A percentile compares a stretch with the other conserved stretches of the same genome.
Evolutionary conservation across 371 early-diverging fungal species (phyloP).

Genomic region (Rhizomucor miehei): DNA sequence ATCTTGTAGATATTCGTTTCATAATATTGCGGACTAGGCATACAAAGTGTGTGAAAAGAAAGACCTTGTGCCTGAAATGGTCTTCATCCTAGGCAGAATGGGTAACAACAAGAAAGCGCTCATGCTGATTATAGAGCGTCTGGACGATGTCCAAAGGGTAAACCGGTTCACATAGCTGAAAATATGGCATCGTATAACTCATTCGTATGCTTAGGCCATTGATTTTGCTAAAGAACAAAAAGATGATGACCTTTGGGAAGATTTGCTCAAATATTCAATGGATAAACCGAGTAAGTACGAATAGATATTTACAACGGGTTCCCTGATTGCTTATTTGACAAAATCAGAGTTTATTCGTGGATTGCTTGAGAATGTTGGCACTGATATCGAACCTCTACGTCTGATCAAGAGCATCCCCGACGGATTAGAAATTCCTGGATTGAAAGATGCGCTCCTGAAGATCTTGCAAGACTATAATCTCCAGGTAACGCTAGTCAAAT

Average conservation of each 20-base stretch:
- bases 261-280: conserved; percentile 82
- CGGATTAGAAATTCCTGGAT: conserved; percentile 75
- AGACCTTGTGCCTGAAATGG: conserved; percentile 93
- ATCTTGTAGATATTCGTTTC: neutral
- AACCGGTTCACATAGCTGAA: no score
- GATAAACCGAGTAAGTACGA: conserved; percentile 79
- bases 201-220: conserved; percentile 68
- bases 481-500: conserved; percentile 52
- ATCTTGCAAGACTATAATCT: conserved; percentile 87
- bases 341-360: conserved; percentile 80
- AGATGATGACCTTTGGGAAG: conserved; percentile 94
- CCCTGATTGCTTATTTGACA: neutral
- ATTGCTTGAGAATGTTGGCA: conserved; percentile 85
- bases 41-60: conserved; percentile 79
- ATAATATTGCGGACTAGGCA: conserved; percentile 51
- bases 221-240: conserved; percentile 97
- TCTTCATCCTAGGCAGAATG: conserved; percentile 94
- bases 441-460: conserved; percentile 77
- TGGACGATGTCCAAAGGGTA: conserved; percentile 87
- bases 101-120: conserved; percentile 92
- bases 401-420: conserved; percentile 80
- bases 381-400: conserved; percentile 79
- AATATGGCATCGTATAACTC: neutral
- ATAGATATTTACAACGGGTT: neutral
- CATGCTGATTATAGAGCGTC: conserved; percentile 83